phyloP scores from a whole-genome alignment of 2,329 filamentous ascomycete genomes.

The Calonectria hongkongensis region DNA sequence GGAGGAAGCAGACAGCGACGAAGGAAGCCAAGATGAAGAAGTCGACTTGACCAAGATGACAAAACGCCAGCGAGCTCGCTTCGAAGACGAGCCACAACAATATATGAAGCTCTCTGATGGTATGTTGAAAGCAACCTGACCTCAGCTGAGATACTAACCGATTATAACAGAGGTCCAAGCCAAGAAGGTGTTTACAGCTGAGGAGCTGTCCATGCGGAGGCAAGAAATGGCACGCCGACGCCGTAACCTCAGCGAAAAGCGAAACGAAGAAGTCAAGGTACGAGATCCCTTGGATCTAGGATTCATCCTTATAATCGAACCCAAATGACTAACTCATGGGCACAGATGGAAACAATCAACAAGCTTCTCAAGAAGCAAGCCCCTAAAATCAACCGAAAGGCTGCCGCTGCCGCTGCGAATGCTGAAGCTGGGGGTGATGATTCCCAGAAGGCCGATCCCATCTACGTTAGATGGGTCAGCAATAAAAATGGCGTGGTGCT shows the following conservation, averaged over 20 bases:
- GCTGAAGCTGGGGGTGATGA: slow-evolving; percentile 56
- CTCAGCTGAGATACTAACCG: slow-evolving; percentile 35
- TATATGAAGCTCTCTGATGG: slow-evolving; percentile 78
- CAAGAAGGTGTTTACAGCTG: slow-evolving; percentile 77
- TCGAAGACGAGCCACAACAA: slow-evolving; percentile 73
- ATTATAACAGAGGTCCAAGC: slow-evolving; percentile 74
- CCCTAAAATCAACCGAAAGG: slow-evolving; percentile 80
- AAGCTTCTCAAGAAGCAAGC: slow-evolving; percentile 91
- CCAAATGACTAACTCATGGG: slow-evolving; percentile 25
- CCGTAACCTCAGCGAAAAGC: slow-evolving; percentile 78
- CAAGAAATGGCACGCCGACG: slow-evolving; percentile 78
- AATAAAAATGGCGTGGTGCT: slow-evolving; percentile 78
- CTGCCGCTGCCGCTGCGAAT: slow-evolving; percentile 61
- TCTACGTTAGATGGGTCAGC: slow-evolving; percentile 83
- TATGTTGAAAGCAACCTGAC: slow-evolving; percentile 57
- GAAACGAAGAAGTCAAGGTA: slow-evolving; percentile 79
- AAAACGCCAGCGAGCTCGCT: slow-evolving; percentile 75
- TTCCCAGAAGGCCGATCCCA: slow-evolving; percentile 71
- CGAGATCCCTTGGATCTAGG: slow-evolving; percentile 29
- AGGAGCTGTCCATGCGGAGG: slow-evolving; percentile 77
- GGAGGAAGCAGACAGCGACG: slow-evolving; percentile 64
- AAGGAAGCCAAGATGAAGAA: slow-evolving; percentile 69
- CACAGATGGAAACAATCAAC: slow-evolving; percentile 91
- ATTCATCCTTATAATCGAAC: slow-evolving; percentile 26
- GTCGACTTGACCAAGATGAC: slow-evolving; percentile 77